A percentile compares a stretch with the other conserved stretches of the same genome.
Conservation (phyloP, 257 asterid genomes). For the Solanum sejunctum region DNA sequence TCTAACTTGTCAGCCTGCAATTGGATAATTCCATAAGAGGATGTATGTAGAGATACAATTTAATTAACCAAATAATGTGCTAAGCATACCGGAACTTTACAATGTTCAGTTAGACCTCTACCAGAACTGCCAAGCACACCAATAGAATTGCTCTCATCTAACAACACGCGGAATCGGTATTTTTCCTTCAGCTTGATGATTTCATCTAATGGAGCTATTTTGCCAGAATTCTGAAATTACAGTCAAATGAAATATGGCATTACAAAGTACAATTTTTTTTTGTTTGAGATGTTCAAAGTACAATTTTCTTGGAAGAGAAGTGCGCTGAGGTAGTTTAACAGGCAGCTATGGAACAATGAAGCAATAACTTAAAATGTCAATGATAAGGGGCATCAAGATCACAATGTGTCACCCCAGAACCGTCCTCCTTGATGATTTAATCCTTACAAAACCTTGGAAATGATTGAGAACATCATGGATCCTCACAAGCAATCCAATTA, state of each 20-base stretch:
- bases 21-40: constrained; percentile 1
- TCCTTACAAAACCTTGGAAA: neutral
- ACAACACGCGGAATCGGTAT: constrained; percentile 70
- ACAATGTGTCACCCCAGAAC: neutral
- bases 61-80: constrained; percentile 1
- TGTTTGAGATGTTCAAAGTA: neutral
- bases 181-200: constrained; percentile 75
- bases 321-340: neutral
- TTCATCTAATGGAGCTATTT: constrained; percentile 80
- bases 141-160: constrained; percentile 84
- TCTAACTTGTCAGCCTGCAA: constrained; percentile 77
- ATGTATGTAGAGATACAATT: neutral
- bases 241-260: neutral
- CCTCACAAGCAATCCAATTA: neutral
- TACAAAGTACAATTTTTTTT: neutral
- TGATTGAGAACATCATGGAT: neutral
- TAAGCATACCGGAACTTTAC: constrained; percentile 53
- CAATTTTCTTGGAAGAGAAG: neutral
- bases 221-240: constrained; percentile 77
- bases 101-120: constrained; percentile 82
- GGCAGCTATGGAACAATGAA: neutral
- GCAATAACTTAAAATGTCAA: neutral
- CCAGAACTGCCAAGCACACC: constrained; percentile 95
- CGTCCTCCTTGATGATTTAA: neutral
- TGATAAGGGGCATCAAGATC: neutral